A percentile compares a stretch with the other conserved stretches of the same genome.
Conservation (phyloP, 2,329 filamentous ascomycete species). For the Coleophoma cylindrospora region DNA sequence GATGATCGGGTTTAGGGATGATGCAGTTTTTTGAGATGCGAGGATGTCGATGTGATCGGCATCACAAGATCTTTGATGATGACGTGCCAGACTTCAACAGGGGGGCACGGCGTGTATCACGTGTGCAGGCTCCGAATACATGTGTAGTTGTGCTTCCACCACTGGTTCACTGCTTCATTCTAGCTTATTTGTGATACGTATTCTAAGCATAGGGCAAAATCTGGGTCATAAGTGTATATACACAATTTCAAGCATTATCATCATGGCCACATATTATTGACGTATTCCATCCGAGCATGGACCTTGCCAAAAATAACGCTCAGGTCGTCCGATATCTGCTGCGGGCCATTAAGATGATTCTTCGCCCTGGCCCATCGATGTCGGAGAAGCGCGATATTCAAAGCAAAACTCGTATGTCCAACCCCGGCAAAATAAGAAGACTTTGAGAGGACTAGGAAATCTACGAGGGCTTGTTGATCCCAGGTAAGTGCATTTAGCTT, state of each 20-base stretch:
- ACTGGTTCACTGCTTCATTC: no score
- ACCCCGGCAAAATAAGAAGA: constrained; percentile 7
- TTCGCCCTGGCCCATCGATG: constrained; percentile 6
- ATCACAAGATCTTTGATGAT: no score
- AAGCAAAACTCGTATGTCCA: constrained; percentile 8
- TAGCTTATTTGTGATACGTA: no score
- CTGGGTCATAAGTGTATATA: no score
- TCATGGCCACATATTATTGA: constrained; percentile 20
- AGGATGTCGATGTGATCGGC: no score
- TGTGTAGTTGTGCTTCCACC: no score
- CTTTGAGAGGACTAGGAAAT: constrained; percentile 7
- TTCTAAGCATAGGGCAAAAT: no score
- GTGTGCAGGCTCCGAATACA: no score
- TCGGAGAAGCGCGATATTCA: constrained; percentile 8
- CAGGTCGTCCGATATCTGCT: constrained; percentile 18
- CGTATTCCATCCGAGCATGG: constrained; percentile 15
- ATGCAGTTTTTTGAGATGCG: no score
- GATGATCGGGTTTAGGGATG: neutral
- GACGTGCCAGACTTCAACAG: no score
- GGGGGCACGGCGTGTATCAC: no score
- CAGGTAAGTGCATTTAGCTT: constrained; percentile 4
- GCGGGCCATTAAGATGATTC: constrained; percentile 13
- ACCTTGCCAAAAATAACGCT: constrained; percentile 16
- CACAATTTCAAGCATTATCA: no score
- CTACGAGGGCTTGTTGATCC: constrained; percentile 10